These are phyloP conservation scores for Tulasnella sp. DNA, from an alignment of 768 basidiomycete species.

Conservation along the genomic window DNA sequence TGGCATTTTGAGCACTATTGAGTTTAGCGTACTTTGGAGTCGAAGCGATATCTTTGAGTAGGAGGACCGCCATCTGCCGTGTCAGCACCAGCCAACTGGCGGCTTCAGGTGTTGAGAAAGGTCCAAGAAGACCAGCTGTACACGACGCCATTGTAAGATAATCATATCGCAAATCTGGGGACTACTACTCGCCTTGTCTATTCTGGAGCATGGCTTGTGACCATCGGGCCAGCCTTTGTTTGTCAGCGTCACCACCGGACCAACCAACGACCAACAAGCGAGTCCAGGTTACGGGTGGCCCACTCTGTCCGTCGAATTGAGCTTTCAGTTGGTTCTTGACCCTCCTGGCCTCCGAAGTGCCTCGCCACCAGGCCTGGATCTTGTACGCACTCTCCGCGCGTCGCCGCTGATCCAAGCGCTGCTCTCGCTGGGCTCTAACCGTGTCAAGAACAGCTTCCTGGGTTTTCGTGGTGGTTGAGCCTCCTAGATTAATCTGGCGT, in stretches of 20 bases:
- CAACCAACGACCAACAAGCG: slow-evolving; percentile 50
- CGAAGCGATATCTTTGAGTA: slow-evolving; percentile 47
- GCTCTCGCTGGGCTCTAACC: slow-evolving; percentile 52
- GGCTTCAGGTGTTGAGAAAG: slow-evolving; percentile 34
- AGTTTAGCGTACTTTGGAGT: slow-evolving; percentile 42
- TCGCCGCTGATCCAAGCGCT: slow-evolving; percentile 49
- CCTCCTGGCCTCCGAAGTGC: slow-evolving; percentile 36
- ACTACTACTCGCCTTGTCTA: background rate
- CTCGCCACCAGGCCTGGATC: slow-evolving; percentile 68
- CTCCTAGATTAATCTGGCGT: slow-evolving; percentile 62
- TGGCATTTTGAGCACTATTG: background rate
- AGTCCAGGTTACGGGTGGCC: slow-evolving; percentile 35
- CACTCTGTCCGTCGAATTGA: slow-evolving; percentile 36
- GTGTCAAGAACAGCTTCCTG: slow-evolving; percentile 52
- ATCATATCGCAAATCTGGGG: background rate
- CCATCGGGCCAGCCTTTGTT: slow-evolving; percentile 33
- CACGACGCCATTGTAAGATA: background rate
- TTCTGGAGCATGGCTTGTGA: slow-evolving; percentile 24
- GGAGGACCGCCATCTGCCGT: slow-evolving; percentile 39
- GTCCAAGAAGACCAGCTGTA: slow-evolving; percentile 38
- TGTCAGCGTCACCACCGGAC: slow-evolving; percentile 37
- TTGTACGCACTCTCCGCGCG: slow-evolving; percentile 50
- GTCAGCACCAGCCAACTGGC: slow-evolving; percentile 58
- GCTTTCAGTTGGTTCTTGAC: slow-evolving; percentile 42
- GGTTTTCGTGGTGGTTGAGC: slow-evolving; percentile 41